Conservation (phyloP, 495 filamentous ascomycete genomes). For the Xylaria acuta region DNA sequence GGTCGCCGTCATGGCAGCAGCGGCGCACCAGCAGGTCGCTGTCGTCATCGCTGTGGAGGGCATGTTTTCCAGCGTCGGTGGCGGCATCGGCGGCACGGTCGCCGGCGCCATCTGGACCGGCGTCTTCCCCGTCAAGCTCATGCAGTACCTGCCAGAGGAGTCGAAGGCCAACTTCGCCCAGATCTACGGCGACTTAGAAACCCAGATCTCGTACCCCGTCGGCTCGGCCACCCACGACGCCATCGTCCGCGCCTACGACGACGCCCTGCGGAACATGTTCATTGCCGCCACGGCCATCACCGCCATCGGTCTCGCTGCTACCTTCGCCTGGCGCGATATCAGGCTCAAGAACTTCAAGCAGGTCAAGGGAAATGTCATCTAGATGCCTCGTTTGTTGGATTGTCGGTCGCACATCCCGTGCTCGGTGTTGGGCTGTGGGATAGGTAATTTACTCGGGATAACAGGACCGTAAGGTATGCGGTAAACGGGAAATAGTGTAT, state of each 20-base stretch:
- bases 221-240: slow-evolving; percentile 59
- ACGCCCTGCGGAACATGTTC: slow-evolving; percentile 61
- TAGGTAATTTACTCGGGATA: not conserved
- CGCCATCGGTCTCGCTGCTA: slow-evolving; percentile 52
- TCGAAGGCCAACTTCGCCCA: slow-evolving; percentile 46
- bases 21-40: slow-evolving; percentile 70
- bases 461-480: not conserved
- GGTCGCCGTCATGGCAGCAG: slow-evolving; percentile 70
- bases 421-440: not conserved
- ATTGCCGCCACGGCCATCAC: slow-evolving; percentile 60
- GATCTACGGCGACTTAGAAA: slow-evolving; percentile 60
- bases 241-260: slow-evolving; percentile 63
- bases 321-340: slow-evolving; percentile 61
- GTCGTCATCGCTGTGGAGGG: slow-evolving; percentile 66
- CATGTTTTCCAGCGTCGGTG: slow-evolving; percentile 69
- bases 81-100: slow-evolving; percentile 66
- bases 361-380: slow-evolving; percentile 40
- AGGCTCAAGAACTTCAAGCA: slow-evolving; percentile 61
- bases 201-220: slow-evolving; percentile 59
- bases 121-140: slow-evolving; percentile 60
- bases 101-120: slow-evolving; percentile 71
- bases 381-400: not conserved
- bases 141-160: slow-evolving; percentile 63
- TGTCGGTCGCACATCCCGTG: not conserved
- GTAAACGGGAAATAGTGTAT: not conserved